These are phyloP conservation scores for Beauveria australis DNA, from an alignment of 2,329 filamentous ascomycete genomes.

Conservation along the genomic window DNA sequence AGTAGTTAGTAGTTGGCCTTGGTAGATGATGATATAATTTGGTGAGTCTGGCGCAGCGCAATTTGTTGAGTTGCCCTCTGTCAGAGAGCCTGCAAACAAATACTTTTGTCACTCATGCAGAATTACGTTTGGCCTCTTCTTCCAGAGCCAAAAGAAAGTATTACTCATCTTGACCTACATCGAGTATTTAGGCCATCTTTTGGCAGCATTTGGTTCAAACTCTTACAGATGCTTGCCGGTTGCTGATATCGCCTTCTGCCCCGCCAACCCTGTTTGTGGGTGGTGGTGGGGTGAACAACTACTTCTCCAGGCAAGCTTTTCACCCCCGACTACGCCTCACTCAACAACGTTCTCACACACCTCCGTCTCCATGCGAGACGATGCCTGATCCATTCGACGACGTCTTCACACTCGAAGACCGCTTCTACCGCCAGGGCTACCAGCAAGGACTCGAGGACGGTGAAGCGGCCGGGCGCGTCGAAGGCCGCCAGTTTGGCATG, in stretches of 20 bases:
- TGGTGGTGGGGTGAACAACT: constrained; percentile 1
- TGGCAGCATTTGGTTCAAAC: too few relatives aligned
- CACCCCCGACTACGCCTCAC: background rate
- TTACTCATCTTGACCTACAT: too few relatives aligned
- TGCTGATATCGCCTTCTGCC: constrained; percentile 35
- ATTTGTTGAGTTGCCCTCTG: too few relatives aligned
- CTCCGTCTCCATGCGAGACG: constrained; percentile 15
- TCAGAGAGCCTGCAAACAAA: too few relatives aligned
- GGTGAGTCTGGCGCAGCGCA: background rate
- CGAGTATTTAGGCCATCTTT: too few relatives aligned
- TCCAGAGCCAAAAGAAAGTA: too few relatives aligned
- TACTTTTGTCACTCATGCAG: too few relatives aligned
- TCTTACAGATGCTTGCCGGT: background rate
- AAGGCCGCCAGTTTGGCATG: constrained; percentile 84
- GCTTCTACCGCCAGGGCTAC: constrained; percentile 80
- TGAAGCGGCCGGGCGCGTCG: constrained; percentile 65
- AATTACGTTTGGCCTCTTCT: too few relatives aligned
- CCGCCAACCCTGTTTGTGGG: background rate
- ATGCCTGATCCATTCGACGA: constrained; percentile 46
- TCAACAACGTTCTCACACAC: background rate
- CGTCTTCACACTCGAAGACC: constrained; percentile 52
- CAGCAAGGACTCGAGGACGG: constrained; percentile 68
- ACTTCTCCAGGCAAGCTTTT: constrained; percentile 13
- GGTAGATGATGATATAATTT: background rate
- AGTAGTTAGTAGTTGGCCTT: background rate